A percentile compares a stretch with the other conserved stretches of the same genome.
phyloP scores from a whole-genome alignment of 805 yeast species.

The Myxozyma kluyveri region DNA sequence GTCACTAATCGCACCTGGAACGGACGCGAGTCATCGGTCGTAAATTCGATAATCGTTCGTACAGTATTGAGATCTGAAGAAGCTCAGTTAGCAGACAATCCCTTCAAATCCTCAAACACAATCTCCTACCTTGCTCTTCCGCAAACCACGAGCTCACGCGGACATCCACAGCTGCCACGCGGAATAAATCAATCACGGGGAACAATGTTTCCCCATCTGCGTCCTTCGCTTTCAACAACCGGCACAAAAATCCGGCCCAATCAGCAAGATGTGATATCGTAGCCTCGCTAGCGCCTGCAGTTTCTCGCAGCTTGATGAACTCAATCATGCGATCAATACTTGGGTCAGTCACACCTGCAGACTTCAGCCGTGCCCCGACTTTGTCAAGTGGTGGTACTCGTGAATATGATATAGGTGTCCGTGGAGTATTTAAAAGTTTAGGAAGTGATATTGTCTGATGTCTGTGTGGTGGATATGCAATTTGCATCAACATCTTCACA shows the following conservation, averaged over 20 bases:
- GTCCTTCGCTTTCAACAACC: not conserved
- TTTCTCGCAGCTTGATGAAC: conserved; percentile 19
- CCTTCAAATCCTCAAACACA: not conserved
- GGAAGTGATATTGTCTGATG: conserved; percentile 24
- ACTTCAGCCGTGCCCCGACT: conserved; percentile 6
- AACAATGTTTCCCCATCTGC: conserved; percentile 17
- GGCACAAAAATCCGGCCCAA: conserved; percentile 18
- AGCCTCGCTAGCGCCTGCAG: conserved; percentile 20
- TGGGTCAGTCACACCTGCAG: conserved; percentile 6
- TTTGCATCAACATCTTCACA: conserved; percentile 19
- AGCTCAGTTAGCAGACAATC: not conserved
- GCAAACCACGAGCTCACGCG: conserved; percentile 33
- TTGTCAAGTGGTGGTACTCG: conserved; percentile 32
- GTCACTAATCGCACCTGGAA: conserved; percentile 31
- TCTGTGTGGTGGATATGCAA: conserved; percentile 30
- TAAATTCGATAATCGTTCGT: conserved; percentile 7
- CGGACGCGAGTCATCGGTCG: conserved; percentile 11
- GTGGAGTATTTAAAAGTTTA: conserved; percentile 15
- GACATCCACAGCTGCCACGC: conserved; percentile 31
- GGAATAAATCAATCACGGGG: conserved; percentile 30
- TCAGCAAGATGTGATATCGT: conserved; percentile 21
- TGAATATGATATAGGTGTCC: conserved; percentile 15
- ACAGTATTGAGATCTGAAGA: conserved; percentile 13
- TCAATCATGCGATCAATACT: conserved; percentile 11
- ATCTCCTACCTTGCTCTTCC: conserved; percentile 22